Percentiles rank a stretch among this genome's conserved stretches.
Conservation (phyloP, 805 yeast species). For the Deakozyma indianensis region DNA sequence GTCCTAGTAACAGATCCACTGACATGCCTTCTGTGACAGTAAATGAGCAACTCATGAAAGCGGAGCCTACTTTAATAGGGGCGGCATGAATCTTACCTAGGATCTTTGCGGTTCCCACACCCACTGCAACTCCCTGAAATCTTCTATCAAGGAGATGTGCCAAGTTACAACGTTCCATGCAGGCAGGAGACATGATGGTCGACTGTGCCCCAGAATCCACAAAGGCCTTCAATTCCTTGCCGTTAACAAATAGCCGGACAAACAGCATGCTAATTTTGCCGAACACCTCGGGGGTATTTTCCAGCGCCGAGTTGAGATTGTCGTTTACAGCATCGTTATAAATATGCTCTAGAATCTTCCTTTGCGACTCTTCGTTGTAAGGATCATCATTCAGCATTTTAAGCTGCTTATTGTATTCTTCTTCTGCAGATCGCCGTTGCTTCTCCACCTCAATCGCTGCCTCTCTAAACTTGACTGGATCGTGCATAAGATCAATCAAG, state of each 20-base stretch:
- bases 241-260: conserved; percentile 64
- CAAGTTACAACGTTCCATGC: conserved; percentile 63
- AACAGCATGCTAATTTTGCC: conserved; percentile 73
- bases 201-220: conserved; percentile 95
- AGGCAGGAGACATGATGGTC: conserved; percentile 62
- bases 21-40: conserved; percentile 46
- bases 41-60: conserved; percentile 51
- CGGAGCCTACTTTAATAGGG: conserved; percentile 61
- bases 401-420: conserved; percentile 34
- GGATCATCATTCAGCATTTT: conserved; percentile 45
- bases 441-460: conserved; percentile 17
- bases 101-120: conserved; percentile 74
- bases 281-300: conserved; percentile 82
- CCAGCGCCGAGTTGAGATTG: conserved; percentile 65
- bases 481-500: conserved; percentile 30
- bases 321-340: conserved; percentile 65
- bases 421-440: conserved; percentile 17
- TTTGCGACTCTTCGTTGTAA: conserved; percentile 55
- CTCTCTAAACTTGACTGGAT: conserved; percentile 34
- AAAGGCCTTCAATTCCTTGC: conserved; percentile 73
- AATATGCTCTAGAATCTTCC: conserved; percentile 49
- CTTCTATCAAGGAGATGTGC: conserved; percentile 64
- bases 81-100: conserved; percentile 81
- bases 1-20: conserved; percentile 63
- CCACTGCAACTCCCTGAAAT: conserved; percentile 70